Conservation (phyloP, 768 basidiomycete genomes). For the Daedaleopsis sinensis region DNA sequence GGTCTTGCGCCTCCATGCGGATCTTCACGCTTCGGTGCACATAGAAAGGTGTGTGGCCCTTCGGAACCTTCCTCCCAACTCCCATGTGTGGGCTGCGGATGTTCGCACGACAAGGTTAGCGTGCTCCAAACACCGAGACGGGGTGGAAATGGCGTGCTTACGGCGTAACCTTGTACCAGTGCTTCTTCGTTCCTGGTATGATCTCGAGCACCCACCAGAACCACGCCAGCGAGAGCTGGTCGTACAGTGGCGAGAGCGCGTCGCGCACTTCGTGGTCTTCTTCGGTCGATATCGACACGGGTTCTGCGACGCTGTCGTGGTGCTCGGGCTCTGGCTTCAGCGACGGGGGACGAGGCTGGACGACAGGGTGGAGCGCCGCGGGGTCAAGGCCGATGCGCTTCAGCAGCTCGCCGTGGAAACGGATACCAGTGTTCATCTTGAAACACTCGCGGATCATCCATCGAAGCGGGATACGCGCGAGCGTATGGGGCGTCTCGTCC, state of each 20-base stretch:
- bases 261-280: conserved; percentile 69
- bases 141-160: conserved; percentile 19
- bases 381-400: conserved; percentile 36
- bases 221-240: conserved; percentile 52
- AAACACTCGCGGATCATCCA: conserved; percentile 55
- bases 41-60: conserved; percentile 22
- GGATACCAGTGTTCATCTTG: conserved; percentile 50
- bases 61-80: conserved; percentile 24
- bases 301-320: conserved; percentile 12
- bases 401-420: conserved; percentile 36
- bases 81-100: conserved; percentile 26
- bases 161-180: conserved; percentile 17
- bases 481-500: conserved; percentile 57
- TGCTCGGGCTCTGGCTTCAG: conserved; percentile 16
- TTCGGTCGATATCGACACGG: conserved; percentile 35
- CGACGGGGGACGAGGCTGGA: conserved; percentile 27
- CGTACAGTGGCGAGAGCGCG: conserved; percentile 52
- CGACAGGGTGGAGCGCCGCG: conserved; percentile 29
- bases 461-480: conserved; percentile 72
- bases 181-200: conserved; percentile 29
- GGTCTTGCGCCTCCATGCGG: conserved; percentile 24
- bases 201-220: conserved; percentile 71
- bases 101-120: background rate
- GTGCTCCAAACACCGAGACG: background rate
- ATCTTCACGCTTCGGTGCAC: conserved; percentile 33